Conservation (phyloP, 805 yeast genomes). For the Candida peoriensis region DNA sequence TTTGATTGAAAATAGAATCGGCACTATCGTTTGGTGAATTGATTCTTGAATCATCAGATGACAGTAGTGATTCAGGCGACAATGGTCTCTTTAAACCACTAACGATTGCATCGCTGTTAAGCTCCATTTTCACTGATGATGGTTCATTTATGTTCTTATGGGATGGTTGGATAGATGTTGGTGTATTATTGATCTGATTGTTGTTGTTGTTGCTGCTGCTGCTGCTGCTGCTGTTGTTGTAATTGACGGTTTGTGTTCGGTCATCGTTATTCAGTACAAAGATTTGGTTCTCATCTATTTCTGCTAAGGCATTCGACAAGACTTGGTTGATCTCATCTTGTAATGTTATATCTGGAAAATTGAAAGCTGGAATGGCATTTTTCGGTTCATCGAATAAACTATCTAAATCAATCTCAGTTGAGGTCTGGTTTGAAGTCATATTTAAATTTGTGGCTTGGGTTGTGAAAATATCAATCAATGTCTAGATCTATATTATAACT, state of each 20-base stretch:
- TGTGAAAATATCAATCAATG: not conserved
- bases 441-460: not conserved
- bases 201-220: too few relatives aligned
- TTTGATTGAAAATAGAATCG: not conserved
- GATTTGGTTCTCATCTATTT: slow-evolving; percentile 9
- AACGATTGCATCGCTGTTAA: not conserved
- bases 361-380: slow-evolving; percentile 5
- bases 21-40: slow-evolving; percentile 15
- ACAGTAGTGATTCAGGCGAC: slow-evolving; percentile 33
- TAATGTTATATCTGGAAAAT: slow-evolving; percentile 2
- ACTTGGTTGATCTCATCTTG: slow-evolving; percentile 29
- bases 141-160: too few relatives aligned
- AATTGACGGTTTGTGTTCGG: too few relatives aligned
- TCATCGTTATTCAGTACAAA: too few relatives aligned
- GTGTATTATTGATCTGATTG: too few relatives aligned
- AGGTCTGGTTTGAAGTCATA: not conserved
- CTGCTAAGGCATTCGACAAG: slow-evolving; percentile 11
- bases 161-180: too few relatives aligned
- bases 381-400: slow-evolving; percentile 9
- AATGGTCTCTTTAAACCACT: slow-evolving; percentile 14
- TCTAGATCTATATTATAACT: not conserved
- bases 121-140: not conserved
- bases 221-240: too few relatives aligned
- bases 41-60: slow-evolving; percentile 25
- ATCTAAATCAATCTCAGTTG: slow-evolving; percentile 12